phyloP scores from a whole-genome alignment of 306 rosid genomes.

The Senna tora region DNA sequence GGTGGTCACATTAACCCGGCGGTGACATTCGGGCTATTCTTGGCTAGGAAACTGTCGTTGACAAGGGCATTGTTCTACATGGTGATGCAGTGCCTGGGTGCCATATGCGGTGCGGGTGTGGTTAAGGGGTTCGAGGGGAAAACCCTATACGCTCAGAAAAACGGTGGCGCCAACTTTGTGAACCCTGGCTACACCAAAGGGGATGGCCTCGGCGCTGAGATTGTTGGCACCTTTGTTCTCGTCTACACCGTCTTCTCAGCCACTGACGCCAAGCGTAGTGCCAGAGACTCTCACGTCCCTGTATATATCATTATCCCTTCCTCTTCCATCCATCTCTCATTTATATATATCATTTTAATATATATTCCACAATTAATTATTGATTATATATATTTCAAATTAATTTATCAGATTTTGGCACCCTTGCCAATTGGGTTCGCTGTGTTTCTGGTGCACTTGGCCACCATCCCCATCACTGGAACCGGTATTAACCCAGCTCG shows the following conservation, averaged over 20 bases:
- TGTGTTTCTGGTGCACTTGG: conserved; percentile 57
- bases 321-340: background rate
- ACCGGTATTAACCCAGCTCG: conserved; percentile 56
- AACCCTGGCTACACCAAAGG: conserved; percentile 82
- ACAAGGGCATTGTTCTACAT: conserved; percentile 83
- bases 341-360: too few species aligned
- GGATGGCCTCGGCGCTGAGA: conserved; percentile 61
- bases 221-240: conserved; percentile 52
- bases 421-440: conserved; percentile 92
- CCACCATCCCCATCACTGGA: conserved; percentile 58
- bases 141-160: background rate
- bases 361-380: too few species aligned
- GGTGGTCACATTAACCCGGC: conserved; percentile 59
- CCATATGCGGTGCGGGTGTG: conserved; percentile 58
- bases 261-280: conserved; percentile 92
- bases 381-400: too few species aligned
- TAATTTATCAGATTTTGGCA: conserved; percentile 85
- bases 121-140: conserved; percentile 56
- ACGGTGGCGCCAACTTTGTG: conserved; percentile 81
- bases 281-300: conserved; percentile 65
- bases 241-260: conserved; percentile 80
- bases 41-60: conserved; percentile 87
- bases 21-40: conserved; percentile 75
- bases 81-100: conserved; percentile 82
- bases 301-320: too few species aligned